Base-by-base conservation (phyloP, 345 rosid genomes). In the Ceriops zippeliana region DNA sequence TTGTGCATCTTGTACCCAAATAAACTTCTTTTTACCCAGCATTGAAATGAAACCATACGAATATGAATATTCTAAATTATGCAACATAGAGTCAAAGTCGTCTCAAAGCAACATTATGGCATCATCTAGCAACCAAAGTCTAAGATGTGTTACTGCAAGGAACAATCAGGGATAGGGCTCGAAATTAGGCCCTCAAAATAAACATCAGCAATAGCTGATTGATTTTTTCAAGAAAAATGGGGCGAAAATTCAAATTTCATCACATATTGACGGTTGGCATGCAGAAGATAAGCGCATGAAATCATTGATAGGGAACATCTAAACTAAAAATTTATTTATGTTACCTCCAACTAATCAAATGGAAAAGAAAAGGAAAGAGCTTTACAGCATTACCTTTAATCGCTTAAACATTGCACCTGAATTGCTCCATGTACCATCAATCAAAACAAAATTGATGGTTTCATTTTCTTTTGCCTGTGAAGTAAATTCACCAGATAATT, bases 401-500 rank as follows among this genome's bases (percentile, higher is more conserved):
- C 99, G 99, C 77, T 80, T 87, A 84, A 90, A 84, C 99, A 90
- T 91, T 64, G 99, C 96, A 62, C 92, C 89, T 63, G 98, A 90
- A 71, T 95, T 95, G 86, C 86, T 95, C 98, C 99, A 95, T 35
- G 99, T 91, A 46, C 99, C 97, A 72, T 95, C 99, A 75, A 91
- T 87, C 81, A 95, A 75, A 79, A 90, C 71, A 70, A 91, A 87
- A 80, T 95, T 82, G 70, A 88, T 61, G 75, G 85, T 71, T 80
- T 65, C 65, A 61, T 80, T 83, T 78, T 70, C 81, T 59, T 77
- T 77, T 54, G 34, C 63, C 91, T 86, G 89, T 53, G 66, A 67
- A 81, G 75, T 38, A 68, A 74, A 75, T 80, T 71, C 61, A 67
- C 65, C 51, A 70, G 58, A 71, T 58, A 72, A 63, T 72, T 57